phyloP scores from a whole-genome alignment of 1,284 basidiomycete genomes.

The Fomitopsis palustris region DNA sequence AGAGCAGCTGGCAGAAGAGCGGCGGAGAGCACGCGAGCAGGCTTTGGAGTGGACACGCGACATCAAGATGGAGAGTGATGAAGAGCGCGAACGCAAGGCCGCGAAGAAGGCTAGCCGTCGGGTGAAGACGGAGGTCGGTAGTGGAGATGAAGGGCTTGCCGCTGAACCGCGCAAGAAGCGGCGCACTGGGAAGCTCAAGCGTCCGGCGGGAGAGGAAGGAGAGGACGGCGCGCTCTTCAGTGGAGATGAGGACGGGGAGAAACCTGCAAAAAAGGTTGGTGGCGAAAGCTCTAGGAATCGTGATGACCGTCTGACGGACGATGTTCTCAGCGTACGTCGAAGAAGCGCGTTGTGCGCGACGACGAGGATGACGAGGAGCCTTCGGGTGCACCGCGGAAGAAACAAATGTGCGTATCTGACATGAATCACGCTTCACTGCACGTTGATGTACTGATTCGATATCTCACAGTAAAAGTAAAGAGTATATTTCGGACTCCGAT shows the following conservation, averaged over 20 bases:
- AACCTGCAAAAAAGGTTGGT: slow-evolving; percentile 64
- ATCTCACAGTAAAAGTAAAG: slow-evolving; percentile 67
- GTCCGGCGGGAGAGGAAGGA: slow-evolving; percentile 22
- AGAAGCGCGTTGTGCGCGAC: slow-evolving; percentile 72
- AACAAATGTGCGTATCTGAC: slow-evolving; percentile 59
- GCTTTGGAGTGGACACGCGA: slow-evolving; percentile 73
- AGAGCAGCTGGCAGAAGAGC: slow-evolving; percentile 71
- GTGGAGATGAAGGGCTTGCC: slow-evolving; percentile 50
- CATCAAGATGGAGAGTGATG: slow-evolving; percentile 67
- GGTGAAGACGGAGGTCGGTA: slow-evolving; percentile 38
- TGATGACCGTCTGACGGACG: not conserved
- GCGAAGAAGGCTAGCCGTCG: slow-evolving; percentile 57
- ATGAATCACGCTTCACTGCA: not conserved
- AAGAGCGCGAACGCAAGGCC: slow-evolving; percentile 66
- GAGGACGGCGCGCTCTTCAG: slow-evolving; percentile 61
- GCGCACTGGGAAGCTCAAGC: slow-evolving; percentile 24
- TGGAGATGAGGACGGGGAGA: slow-evolving; percentile 62
- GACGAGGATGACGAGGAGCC: slow-evolving; percentile 68
- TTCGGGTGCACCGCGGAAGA: slow-evolving; percentile 53
- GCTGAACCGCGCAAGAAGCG: slow-evolving; percentile 31
- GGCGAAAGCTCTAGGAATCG: not conserved
- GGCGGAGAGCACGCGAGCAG: slow-evolving; percentile 74
- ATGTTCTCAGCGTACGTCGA: slow-evolving; percentile 45
- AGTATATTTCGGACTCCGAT: slow-evolving; percentile 74
- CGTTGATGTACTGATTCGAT: slow-evolving; percentile 2